Percentiles rank a stretch among this genome's conserved stretches.
phyloP scores from a whole-genome alignment of 345 rosid species.

The Camelina hispida region DNA sequence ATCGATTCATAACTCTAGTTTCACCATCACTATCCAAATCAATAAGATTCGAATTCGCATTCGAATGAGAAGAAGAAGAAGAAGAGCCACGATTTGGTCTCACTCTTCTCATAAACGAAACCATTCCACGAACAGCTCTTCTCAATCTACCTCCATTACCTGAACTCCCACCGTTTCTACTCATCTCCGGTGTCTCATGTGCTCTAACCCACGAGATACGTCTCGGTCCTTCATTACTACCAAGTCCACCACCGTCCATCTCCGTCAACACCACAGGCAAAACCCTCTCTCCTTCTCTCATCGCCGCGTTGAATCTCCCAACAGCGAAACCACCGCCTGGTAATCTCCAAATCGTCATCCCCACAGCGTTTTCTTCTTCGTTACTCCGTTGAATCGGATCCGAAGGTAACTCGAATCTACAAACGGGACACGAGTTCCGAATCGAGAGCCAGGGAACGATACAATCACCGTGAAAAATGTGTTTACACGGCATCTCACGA shows the following conservation, averaged over 20 bases:
- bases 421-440: constrained; percentile 78
- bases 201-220: constrained; percentile 56
- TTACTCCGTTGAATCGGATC: constrained; percentile 38
- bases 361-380: constrained; percentile 46
- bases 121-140: constrained; percentile 63
- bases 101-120: constrained; percentile 60
- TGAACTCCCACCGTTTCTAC: constrained; percentile 45
- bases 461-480: constrained; percentile 72
- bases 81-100: constrained; percentile 45
- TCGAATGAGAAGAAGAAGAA: constrained; percentile 12
- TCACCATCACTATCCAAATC: constrained; percentile 34
- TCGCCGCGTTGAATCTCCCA: constrained; percentile 65
- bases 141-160: constrained; percentile 53
- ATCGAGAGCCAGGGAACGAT: constrained; percentile 74
- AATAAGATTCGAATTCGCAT: constrained; percentile 6
- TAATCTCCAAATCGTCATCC: constrained; percentile 79
- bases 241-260: constrained; percentile 68
- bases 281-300: constrained; percentile 48
- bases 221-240: constrained; percentile 50
- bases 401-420: constrained; percentile 66
- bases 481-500: constrained; percentile 84
- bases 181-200: constrained; percentile 25
- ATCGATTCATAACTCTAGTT: constrained; percentile 47
- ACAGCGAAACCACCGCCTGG: constrained; percentile 91
- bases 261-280: constrained; percentile 71